Evolutionary conservation across 768 basidiomycete species (phyloP), one percentile per base, ranked within the genome.

Genomic region (Xerocomus spinulosus): DNA sequence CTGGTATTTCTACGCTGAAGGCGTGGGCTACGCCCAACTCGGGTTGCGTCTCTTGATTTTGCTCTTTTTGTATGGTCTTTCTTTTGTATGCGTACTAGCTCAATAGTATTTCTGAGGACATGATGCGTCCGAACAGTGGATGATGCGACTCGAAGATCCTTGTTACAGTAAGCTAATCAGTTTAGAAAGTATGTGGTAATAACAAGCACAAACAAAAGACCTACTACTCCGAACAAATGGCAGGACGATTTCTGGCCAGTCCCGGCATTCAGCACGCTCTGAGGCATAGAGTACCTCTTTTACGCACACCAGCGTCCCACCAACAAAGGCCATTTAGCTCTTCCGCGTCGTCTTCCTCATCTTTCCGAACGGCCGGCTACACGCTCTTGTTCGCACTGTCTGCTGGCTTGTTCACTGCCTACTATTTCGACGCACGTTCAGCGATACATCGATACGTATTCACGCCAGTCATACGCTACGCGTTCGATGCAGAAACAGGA

Each of bases 391-490:
- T 86, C 54, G 67, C 74, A 23, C 52, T 87, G 8, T 81, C 83
- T 0, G 71, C 82, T 2, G 82, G 83, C 2, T 56, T 90, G 3
- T 81, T 92, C 53, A 73, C 82, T 3, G 80, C 84, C 5, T 95
- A 95, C 61, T 95, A 93, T 67, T 76, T 87, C 49, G 93, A 97
- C 68, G 83, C 87, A 13, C 82, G 91, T 25, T 91, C 92, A 1
- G 81, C 86, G 3, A 67, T 94, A n/a, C 93, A 97, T 61, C 79
- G 87, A 48, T 91, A 92, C 66, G 68, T 96, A 23, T 58, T 91
- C 48, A 84, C 85, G 6, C 96, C 96, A 1, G 55, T 85, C 23
- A 59, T 95, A 23, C 73, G 92, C 44, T 71, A 81, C 49, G 61
- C 73, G 2, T 68, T 91, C 39, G 92, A 96, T 63, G 78, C 93